These are phyloP conservation scores for Limnomonas spitsbergensis DNA, from an alignment of 139 green algal genomes.

Conservation along the genomic window DNA sequence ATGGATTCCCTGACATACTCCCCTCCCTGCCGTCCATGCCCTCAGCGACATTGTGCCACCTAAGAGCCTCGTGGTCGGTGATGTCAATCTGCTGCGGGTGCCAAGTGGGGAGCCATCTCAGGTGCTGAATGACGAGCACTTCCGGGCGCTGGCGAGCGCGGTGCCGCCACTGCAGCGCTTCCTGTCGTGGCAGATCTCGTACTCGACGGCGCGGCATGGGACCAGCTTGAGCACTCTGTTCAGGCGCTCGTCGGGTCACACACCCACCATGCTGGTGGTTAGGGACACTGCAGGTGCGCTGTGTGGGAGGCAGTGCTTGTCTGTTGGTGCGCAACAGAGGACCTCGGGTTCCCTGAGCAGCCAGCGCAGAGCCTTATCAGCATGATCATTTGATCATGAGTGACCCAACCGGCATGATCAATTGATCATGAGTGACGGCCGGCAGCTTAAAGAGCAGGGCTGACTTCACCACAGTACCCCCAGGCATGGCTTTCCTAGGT, in stretches of 20 bases:
- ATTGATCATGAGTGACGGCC: no score
- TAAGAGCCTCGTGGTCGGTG: constrained; percentile 11
- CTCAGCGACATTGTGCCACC: constrained; percentile 12
- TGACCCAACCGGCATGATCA: no score
- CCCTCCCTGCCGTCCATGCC: no score
- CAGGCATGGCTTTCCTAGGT: no score
- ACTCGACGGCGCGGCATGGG: constrained; percentile 43
- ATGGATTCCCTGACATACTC: no score
- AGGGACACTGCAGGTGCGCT: constrained; percentile 37
- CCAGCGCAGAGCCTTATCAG: no score
- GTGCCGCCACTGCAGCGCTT: constrained; percentile 32
- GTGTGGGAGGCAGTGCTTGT: no score
- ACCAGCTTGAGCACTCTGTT: constrained; percentile 73
- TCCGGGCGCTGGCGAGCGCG: constrained; percentile 20
- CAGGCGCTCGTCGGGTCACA: constrained; percentile 15
- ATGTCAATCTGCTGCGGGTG: constrained; percentile 6
- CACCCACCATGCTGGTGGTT: constrained; percentile 42
- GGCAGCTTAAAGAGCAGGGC: no score
- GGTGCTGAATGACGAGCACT: background rate
- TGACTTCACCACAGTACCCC: no score
- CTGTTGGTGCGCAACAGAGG: no score
- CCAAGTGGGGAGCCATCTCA: constrained; percentile 12
- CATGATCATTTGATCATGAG: no score
- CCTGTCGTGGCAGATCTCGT: constrained; percentile 30
- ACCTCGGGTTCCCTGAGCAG: no score